phyloP scores from a whole-genome alignment of 1,284 basidiomycete genomes.

The Tilletia setariae region DNA sequence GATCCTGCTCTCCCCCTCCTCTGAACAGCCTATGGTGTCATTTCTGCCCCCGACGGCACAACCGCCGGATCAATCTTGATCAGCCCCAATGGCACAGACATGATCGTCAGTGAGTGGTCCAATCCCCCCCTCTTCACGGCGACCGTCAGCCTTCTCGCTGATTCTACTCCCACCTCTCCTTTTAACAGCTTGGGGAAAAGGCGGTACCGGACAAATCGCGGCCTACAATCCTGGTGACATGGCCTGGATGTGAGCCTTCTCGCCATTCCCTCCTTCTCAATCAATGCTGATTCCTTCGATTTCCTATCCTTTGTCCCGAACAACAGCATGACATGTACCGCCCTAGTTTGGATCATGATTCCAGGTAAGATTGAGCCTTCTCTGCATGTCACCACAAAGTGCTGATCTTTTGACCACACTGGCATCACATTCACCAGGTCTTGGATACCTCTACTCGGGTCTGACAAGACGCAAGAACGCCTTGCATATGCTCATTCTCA shows the following conservation, averaged over 20 bases:
- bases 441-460: constrained; percentile 79
- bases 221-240: constrained; percentile 45
- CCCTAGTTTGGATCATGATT: constrained; percentile 69
- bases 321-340: constrained; percentile 64
- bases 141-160: constrained; percentile 12
- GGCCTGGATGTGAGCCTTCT: constrained; percentile 55
- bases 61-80: constrained; percentile 8
- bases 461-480: constrained; percentile 69
- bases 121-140: constrained; percentile 15
- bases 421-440: constrained; percentile 19
- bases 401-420: background rate
- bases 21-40: constrained; percentile 17
- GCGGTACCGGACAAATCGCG: constrained; percentile 28
- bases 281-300: background rate
- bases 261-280: background rate
- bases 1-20: constrained; percentile 16
- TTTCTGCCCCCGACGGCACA: constrained; percentile 19
- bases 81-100: constrained; percentile 39
- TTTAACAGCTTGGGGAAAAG: constrained; percentile 30
- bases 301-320: background rate
- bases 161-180: constrained; percentile 9
- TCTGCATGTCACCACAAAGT: constrained; percentile 53
- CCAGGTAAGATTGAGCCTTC: constrained; percentile 61
- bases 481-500: constrained; percentile 59
- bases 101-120: constrained; percentile 33